Percentiles rank a stretch among this genome's conserved stretches.
phyloP scores from a whole-genome alignment of 257 asterid species.

The Ophiorrhiza pumila region DNA sequence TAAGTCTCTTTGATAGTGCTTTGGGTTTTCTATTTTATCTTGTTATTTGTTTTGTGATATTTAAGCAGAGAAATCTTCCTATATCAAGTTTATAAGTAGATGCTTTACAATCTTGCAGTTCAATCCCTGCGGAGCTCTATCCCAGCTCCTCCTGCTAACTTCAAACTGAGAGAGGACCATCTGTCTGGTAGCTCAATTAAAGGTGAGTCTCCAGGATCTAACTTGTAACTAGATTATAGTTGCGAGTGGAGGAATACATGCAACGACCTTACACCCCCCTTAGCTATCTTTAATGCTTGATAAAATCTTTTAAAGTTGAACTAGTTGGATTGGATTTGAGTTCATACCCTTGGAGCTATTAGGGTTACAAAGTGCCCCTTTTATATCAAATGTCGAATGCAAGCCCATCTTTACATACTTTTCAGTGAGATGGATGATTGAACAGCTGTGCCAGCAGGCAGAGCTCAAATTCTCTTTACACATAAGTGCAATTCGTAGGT shows the following conservation, averaged over 20 bases:
- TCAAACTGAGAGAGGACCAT: slow-evolving; percentile 73
- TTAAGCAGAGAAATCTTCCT: not conserved
- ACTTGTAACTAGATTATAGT: slow-evolving; percentile 1
- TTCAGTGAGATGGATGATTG: not conserved
- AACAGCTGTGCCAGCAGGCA: not conserved
- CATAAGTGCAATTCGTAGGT: not conserved
- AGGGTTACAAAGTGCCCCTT: not conserved
- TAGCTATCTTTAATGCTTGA: not conserved
- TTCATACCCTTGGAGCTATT: not conserved
- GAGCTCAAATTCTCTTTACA: not conserved
- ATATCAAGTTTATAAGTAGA: not conserved
- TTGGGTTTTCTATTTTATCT: not conserved
- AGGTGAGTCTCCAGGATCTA: slow-evolving; percentile 41
- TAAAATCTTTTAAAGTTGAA: not conserved
- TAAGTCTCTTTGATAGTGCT: not conserved
- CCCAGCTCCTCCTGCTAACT: slow-evolving; percentile 63
- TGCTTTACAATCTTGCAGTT: slow-evolving; percentile 25
- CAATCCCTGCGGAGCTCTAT: slow-evolving; percentile 63
- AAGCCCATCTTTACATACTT: not conserved
- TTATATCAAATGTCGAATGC: not conserved
- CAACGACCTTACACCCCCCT: too few relatives aligned
- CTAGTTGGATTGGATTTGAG: not conserved
- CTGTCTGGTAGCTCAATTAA: slow-evolving; percentile 75
- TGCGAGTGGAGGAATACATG: not conserved
- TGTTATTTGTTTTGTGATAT: not conserved